Evolutionary conservation across 2,329 filamentous ascomycete species (phyloP).

Genomic region (Sporothrix euskadiensis): DNA sequence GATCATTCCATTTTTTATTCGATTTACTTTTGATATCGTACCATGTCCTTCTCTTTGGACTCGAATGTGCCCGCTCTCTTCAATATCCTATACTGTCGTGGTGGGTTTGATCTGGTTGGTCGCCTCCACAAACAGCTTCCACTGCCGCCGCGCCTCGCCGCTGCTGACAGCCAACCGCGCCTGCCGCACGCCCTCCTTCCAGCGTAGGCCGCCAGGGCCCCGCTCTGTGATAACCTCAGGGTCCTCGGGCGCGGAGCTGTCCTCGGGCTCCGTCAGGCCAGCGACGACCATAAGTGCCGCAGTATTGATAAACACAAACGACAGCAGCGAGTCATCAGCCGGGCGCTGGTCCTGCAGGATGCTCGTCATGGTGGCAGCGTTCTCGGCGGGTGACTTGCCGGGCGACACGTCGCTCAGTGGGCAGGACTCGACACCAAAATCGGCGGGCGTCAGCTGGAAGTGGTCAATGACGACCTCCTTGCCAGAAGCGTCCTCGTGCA

Average conservation of each 20-base stretch:
- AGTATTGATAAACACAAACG: conserved; percentile 94
- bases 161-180: conserved; percentile 87
- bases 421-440: conserved; percentile 80
- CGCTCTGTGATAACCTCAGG: conserved; percentile 77
- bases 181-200: conserved; percentile 90
- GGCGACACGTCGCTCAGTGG: conserved; percentile 76
- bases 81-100: background rate
- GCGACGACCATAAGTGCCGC: conserved; percentile 83
- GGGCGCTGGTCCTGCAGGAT: conserved; percentile 74
- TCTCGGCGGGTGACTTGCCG: conserved; percentile 82
- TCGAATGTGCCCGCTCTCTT: conserved; percentile 15
- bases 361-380: conserved; percentile 77
- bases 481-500: conserved; percentile 48
- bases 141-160: conserved; percentile 80
- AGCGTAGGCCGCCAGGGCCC: conserved; percentile 81
- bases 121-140: conserved; percentile 79
- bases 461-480: conserved; percentile 62
- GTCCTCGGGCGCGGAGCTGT: conserved; percentile 73
- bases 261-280: conserved; percentile 76
- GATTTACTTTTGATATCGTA: background rate
- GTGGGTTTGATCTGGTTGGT: conserved; percentile 55
- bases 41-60: background rate
- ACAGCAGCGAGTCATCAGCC: conserved; percentile 77
- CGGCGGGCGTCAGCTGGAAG: conserved; percentile 76
- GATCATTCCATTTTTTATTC: background rate